Evolutionary conservation across 331 rosid genomes (phyloP).

Genomic region (Quercus lobata): DNA sequence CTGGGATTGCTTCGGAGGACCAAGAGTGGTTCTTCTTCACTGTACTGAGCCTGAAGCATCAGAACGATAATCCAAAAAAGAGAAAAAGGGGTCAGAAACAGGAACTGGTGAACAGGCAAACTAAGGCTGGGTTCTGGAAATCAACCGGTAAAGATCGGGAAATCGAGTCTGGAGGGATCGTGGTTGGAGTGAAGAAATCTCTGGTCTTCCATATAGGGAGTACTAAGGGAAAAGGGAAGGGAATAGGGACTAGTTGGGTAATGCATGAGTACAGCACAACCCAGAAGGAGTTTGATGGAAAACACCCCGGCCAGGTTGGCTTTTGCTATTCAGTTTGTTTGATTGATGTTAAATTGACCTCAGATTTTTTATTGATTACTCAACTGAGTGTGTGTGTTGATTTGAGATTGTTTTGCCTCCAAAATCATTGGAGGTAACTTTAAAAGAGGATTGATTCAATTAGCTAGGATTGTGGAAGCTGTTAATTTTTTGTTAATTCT

Average conservation of each 20-base stretch:
- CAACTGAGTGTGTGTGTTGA: too few species aligned
- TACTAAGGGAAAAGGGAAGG: conserved; percentile 59
- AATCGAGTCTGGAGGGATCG: conserved; percentile 51
- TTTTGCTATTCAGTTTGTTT: not conserved
- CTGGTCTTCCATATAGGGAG: conserved; percentile 85
- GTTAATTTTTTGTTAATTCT: too few species aligned
- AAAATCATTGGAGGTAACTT: too few species aligned
- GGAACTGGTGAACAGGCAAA: conserved; percentile 86
- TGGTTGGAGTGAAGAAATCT: conserved; percentile 95
- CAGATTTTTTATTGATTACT: too few species aligned
- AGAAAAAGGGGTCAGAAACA: too few species aligned
- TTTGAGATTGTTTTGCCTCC: too few species aligned
- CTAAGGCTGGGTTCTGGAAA: conserved; percentile 77
- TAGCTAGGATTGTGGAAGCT: too few species aligned
- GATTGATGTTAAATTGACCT: not conserved
- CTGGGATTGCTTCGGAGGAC: conserved; percentile 66
- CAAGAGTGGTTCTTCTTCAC: conserved; percentile 81
- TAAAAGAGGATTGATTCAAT: too few species aligned
- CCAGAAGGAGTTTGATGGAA: conserved; percentile 79
- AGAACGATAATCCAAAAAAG: conserved; percentile 34
- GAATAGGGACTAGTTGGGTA: conserved; percentile 78
- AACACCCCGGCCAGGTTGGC: conserved; percentile 85
- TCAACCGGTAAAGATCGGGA: conserved; percentile 93
- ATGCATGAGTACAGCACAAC: conserved; percentile 90
- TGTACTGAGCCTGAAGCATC: conserved; percentile 65